Percentiles rank a stretch among this genome's conserved stretches.
Evolutionary conservation across 768 basidiomycete species (phyloP).

Genomic region (Termitomyces sp.): DNA sequence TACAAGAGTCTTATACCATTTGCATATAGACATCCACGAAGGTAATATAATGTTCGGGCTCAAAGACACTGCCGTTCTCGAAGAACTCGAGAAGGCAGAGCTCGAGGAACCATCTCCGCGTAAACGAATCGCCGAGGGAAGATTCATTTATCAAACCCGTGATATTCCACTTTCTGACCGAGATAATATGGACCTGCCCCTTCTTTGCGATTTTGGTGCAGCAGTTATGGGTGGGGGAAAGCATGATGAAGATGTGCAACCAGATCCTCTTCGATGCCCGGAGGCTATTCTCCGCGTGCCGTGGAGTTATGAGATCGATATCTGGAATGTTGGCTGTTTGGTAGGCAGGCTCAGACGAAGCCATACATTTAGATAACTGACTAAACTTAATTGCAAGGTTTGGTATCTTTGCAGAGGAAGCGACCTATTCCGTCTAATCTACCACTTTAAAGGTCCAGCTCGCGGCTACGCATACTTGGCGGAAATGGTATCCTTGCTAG

Average conservation of each 20-base stretch:
- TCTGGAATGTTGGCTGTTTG: background rate
- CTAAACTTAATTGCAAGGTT: background rate
- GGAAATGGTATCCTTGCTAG: background rate
- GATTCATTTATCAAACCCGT: constrained; percentile 16
- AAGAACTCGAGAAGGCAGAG: constrained; percentile 15
- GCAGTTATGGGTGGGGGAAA: constrained; percentile 11
- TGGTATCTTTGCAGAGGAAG: background rate
- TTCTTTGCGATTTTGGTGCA: constrained; percentile 22
- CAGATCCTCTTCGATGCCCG: background rate
- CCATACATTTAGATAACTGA: background rate
- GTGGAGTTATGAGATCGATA: background rate
- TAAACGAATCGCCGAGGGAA: constrained; percentile 8
- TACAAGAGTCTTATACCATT: background rate
- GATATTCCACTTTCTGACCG: background rate
- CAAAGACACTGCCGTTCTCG: background rate
- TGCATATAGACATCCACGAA: background rate
- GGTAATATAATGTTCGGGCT: background rate
- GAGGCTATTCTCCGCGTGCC: background rate
- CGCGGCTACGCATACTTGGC: too few species aligned
- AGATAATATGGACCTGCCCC: constrained; percentile 7
- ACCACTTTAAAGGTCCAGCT: background rate
- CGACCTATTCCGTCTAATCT: background rate
- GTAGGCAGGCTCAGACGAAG: background rate
- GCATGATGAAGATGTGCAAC: background rate
- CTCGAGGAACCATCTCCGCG: constrained; percentile 11